Evolutionary conservation across 305 asterid species (phyloP).

Genomic region (Petunia hybrid): DNA sequence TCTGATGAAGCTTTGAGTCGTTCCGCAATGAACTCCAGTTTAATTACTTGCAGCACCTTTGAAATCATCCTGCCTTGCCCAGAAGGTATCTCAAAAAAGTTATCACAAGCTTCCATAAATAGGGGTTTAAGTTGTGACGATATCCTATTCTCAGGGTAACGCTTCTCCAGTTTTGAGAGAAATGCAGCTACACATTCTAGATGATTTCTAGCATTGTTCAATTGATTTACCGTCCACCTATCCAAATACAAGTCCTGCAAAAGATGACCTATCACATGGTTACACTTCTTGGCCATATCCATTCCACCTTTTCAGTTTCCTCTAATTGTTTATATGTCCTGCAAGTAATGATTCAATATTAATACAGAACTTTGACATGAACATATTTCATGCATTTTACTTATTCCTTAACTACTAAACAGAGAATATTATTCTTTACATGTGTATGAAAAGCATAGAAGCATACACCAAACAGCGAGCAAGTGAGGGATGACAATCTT

Average conservation of each 20-base stretch:
- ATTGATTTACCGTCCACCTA: background rate
- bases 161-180: conserved; percentile 21
- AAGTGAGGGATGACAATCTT: too few relatives aligned
- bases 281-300: conserved; percentile 28
- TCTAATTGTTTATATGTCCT: background rate
- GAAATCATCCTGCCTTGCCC: background rate
- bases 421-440: too few relatives aligned
- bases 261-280: conserved; percentile 6
- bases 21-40: too few relatives aligned
- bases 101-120: conserved; percentile 13
- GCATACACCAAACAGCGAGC: too few relatives aligned
- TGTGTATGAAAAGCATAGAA: too few relatives aligned
- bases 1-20: too few relatives aligned
- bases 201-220: conserved; percentile 11
- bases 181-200: conserved; percentile 23
- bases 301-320: conserved; percentile 25
- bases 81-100: background rate
- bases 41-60: background rate
- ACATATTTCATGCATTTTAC: background rate
- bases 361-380: background rate
- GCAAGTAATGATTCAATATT: conserved; percentile 6
- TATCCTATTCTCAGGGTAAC: conserved; percentile 27
- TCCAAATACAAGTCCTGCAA: conserved; percentile 6
- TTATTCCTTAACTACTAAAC: background rate
- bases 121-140: conserved; percentile 22